phyloP scores from a whole-genome alignment of 1,284 basidiomycete species.

The Coniferiporia weirii region DNA sequence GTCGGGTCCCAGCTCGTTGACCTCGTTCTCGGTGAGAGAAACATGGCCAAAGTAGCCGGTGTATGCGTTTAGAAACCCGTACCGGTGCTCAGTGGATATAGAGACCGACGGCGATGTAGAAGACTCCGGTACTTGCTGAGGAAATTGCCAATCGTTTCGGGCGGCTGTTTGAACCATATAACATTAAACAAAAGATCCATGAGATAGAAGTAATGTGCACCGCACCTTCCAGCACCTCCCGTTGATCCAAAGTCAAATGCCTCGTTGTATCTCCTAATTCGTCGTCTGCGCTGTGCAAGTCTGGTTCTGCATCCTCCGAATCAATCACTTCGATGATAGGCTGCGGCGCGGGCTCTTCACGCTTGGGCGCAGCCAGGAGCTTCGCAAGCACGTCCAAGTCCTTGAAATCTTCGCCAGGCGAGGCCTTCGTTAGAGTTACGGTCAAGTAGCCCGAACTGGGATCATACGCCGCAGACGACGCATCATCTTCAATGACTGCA shows the following conservation, averaged over 20 bases:
- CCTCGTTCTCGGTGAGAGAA: constrained; percentile 67
- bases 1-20: constrained; percentile 69
- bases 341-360: constrained; percentile 27
- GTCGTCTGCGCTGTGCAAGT: constrained; percentile 24
- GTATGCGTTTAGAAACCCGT: constrained; percentile 71
- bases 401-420: constrained; percentile 57
- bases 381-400: constrained; percentile 74
- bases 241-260: constrained; percentile 37
- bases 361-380: constrained; percentile 60
- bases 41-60: constrained; percentile 69
- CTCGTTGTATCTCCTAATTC: constrained; percentile 37
- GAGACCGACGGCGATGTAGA: constrained; percentile 31
- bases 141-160: constrained; percentile 71
- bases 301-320: constrained; percentile 27
- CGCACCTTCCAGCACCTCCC: constrained; percentile 57
- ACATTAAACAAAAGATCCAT: constrained; percentile 1
- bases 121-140: constrained; percentile 48
- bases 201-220: constrained; percentile 11
- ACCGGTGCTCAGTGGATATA: constrained; percentile 42
- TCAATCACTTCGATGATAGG: constrained; percentile 65
- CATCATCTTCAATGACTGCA: constrained; percentile 55
- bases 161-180: constrained; percentile 44
- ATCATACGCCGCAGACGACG: constrained; percentile 67
- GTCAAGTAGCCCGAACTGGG: constrained; percentile 65
- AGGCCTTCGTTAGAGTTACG: constrained; percentile 63